Conservation (phyloP, 805 yeast genomes). For the Yarrowia yakushimensis region DNA sequence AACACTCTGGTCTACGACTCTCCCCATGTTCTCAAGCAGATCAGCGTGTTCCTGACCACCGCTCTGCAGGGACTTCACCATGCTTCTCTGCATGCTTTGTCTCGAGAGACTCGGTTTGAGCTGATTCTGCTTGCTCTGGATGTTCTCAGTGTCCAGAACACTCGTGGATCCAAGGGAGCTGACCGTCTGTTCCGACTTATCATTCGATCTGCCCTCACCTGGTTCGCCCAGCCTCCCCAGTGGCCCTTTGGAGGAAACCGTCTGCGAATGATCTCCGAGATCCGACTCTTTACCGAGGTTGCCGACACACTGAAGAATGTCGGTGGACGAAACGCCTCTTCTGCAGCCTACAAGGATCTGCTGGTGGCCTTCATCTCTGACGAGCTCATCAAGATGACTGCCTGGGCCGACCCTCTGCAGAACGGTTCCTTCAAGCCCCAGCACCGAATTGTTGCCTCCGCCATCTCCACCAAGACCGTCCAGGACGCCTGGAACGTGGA, state of each 20-base stretch:
- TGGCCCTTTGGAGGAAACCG: conserved; percentile 87
- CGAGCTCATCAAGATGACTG: conserved; percentile 66
- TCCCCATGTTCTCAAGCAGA: conserved; percentile 55
- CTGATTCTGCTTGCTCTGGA: conserved; percentile 65
- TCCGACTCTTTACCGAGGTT: conserved; percentile 53
- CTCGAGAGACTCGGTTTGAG: conserved; percentile 73
- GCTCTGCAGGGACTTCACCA: conserved; percentile 49
- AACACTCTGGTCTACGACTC: conserved; percentile 75
- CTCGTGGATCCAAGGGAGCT: conserved; percentile 47
- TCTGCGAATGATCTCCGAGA: conserved; percentile 66
- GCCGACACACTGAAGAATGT: conserved; percentile 38
- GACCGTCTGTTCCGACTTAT: conserved; percentile 49
- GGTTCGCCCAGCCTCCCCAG: conserved; percentile 64
- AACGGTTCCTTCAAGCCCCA: conserved; percentile 34
- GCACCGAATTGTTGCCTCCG: not conserved
- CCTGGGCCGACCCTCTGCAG: conserved; percentile 71
- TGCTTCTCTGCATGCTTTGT: conserved; percentile 81
- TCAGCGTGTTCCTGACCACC: conserved; percentile 35
- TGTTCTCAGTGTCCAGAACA: conserved; percentile 54
- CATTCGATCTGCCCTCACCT: conserved; percentile 64
- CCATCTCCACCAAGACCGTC: conserved; percentile 40
- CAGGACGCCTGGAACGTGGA: conserved; percentile 58
- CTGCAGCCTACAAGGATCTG: conserved; percentile 42
- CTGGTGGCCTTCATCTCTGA: conserved; percentile 64
- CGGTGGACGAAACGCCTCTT: conserved; percentile 5